These are phyloP conservation scores for Raffaelea albimanens DNA, from an alignment of 2,329 filamentous ascomycete species.

Conservation along the genomic window DNA sequence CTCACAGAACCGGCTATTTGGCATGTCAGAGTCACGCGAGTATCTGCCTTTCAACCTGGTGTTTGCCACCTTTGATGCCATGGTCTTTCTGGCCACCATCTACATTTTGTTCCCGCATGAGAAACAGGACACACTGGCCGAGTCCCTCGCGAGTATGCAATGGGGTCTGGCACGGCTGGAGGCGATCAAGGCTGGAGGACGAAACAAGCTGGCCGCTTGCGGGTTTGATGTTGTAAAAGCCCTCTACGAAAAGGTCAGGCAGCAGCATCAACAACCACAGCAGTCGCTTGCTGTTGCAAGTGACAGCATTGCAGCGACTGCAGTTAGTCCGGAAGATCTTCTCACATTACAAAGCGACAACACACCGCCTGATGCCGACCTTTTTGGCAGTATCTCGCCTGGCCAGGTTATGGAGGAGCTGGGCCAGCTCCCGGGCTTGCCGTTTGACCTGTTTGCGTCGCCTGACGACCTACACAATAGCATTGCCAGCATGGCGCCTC, in stretches of 20 bases:
- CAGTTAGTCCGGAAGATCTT: no score
- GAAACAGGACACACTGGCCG: not conserved
- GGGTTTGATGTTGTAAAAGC: not conserved
- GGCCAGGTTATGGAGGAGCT: no score
- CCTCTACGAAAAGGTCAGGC: not conserved
- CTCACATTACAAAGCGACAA: no score
- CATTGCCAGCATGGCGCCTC: no score
- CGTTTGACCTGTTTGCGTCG: no score
- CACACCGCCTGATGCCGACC: no score
- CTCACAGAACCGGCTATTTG: not conserved
- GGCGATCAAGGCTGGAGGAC: not conserved
- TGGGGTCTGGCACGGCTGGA: not conserved
- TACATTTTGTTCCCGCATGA: not conserved
- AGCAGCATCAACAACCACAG: no score
- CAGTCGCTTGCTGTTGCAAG: no score
- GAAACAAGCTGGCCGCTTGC: not conserved
- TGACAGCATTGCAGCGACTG: no score
- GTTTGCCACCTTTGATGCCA: conserved; percentile 2
- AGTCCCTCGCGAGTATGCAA: not conserved
- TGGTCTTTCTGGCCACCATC: not conserved
- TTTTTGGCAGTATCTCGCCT: no score
- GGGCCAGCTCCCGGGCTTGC: no score
- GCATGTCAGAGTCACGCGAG: not conserved
- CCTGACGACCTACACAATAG: no score
- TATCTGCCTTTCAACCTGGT: conserved; percentile 1